phyloP scores from a whole-genome alignment of 1,284 basidiomycete species.

The Ganoderma boninense region DNA sequence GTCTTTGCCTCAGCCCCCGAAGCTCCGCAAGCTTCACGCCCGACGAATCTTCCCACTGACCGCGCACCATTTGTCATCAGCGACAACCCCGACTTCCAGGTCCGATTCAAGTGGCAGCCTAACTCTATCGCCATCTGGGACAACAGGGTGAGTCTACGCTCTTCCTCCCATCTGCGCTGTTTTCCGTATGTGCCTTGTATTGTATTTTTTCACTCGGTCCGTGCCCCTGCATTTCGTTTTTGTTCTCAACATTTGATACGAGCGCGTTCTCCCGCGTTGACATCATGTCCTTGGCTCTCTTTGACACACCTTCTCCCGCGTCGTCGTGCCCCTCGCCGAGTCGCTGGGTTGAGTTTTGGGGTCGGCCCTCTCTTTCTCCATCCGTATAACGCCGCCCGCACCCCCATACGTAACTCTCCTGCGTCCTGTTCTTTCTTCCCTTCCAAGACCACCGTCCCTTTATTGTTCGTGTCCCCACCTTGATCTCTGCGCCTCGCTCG shows the following conservation, averaged over 20 bases:
- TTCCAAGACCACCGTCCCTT: neutral
- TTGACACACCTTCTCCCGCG: slow-evolving; percentile 11
- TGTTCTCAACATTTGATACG: neutral
- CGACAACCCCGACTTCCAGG: slow-evolving; percentile 75
- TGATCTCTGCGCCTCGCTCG: neutral
- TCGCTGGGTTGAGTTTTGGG: slow-evolving; percentile 1
- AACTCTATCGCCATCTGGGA: slow-evolving; percentile 80
- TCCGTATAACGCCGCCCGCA: slow-evolving; percentile 4
- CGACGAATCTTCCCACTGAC: slow-evolving; percentile 17
- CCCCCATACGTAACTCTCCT: neutral
- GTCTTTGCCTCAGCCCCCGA: slow-evolving; percentile 1
- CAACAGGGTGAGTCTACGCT: slow-evolving; percentile 59
- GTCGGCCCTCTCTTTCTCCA: slow-evolving; percentile 9
- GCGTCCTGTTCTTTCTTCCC: neutral
- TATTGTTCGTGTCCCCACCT: neutral
- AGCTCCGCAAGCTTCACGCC: slow-evolving; percentile 11
- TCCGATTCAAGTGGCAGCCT: slow-evolving; percentile 75
- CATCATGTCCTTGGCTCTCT: neutral
- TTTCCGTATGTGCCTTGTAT: neutral
- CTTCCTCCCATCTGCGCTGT: neutral
- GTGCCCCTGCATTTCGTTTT: neutral
- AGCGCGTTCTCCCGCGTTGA: neutral
- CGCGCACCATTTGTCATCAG: slow-evolving; percentile 35
- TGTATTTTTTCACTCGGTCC: neutral
- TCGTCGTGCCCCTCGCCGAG: neutral